These are phyloP conservation scores for Scenedesmus sp. DNA, from an alignment of 163 green algal species.

Conservation along the genomic window DNA sequence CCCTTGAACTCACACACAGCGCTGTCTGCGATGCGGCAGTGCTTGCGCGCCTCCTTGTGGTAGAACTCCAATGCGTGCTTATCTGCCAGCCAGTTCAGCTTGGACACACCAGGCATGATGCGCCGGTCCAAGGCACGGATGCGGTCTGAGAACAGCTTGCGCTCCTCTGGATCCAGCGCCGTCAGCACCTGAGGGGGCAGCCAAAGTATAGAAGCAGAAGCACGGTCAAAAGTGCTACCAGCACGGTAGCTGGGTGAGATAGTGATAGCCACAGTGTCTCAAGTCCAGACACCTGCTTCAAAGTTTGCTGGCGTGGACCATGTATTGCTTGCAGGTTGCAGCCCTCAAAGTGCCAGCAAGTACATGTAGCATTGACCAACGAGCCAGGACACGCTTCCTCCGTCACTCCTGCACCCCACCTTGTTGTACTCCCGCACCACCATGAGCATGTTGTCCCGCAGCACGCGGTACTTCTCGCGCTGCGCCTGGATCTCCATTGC, in stretches of 20 bases:
- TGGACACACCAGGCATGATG: slow-evolving; percentile 84
- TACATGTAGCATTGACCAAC: too few species aligned
- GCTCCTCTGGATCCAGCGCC: slow-evolving; percentile 81
- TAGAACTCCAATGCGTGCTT: slow-evolving; percentile 87
- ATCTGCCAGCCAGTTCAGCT: slow-evolving; percentile 82
- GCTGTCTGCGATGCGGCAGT: slow-evolving; percentile 78
- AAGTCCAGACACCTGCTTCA: too few species aligned
- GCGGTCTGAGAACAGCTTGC: slow-evolving; percentile 86
- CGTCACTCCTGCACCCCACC: neutral
- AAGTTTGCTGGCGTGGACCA: neutral
- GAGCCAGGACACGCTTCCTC: neutral
- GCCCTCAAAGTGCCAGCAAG: too few species aligned
- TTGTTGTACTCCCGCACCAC: slow-evolving; percentile 74
- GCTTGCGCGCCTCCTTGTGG: slow-evolving; percentile 80
- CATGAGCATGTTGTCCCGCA: slow-evolving; percentile 84
- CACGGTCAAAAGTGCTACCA: neutral
- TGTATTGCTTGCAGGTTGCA: neutral
- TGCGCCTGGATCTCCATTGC: slow-evolving; percentile 90
- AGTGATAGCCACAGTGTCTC: too few species aligned
- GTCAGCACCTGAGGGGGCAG: slow-evolving; percentile 71
- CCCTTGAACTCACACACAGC: slow-evolving; percentile 84
- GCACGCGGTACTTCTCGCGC: slow-evolving; percentile 85
- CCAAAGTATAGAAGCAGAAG: neutral
- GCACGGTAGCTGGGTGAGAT: neutral
- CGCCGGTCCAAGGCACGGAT: slow-evolving; percentile 88